Conservation (phyloP, 2,329 filamentous ascomycete genomes). For the Akanthomyces muscarius region DNA sequence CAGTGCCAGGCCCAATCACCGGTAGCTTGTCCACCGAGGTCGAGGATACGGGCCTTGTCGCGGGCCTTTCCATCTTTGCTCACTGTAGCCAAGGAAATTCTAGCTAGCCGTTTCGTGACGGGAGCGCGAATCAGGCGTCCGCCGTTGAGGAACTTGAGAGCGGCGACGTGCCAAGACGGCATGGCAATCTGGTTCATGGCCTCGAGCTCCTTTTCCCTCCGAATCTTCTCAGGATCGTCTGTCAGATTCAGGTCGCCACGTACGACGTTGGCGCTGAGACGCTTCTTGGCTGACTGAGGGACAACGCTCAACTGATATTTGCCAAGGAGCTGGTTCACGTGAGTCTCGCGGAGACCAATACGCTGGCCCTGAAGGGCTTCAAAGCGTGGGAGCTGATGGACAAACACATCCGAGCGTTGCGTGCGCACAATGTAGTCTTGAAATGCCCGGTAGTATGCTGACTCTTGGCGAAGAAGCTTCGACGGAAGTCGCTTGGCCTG, state of each 20-base stretch:
- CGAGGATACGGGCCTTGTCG: slow-evolving; percentile 67
- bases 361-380: slow-evolving; percentile 84
- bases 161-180: slow-evolving; percentile 59
- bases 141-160: slow-evolving; percentile 58
- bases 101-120: slow-evolving; percentile 57
- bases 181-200: slow-evolving; percentile 68
- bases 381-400: slow-evolving; percentile 79
- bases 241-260: slow-evolving; percentile 64
- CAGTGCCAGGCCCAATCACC: slow-evolving; percentile 97
- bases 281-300: slow-evolving; percentile 65
- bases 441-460: slow-evolving; percentile 86
- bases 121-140: slow-evolving; percentile 62
- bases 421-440: slow-evolving; percentile 66
- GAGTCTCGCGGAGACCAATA: slow-evolving; percentile 65
- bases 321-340: slow-evolving; percentile 77
- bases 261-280: slow-evolving; percentile 67
- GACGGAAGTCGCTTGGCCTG: slow-evolving; percentile 49
- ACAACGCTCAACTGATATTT: slow-evolving; percentile 75
- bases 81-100: slow-evolving; percentile 47
- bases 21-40: slow-evolving; percentile 77
- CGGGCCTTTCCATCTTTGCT: slow-evolving; percentile 41
- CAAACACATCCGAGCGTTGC: slow-evolving; percentile 69
- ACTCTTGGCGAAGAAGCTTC: slow-evolving; percentile 57
- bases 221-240: slow-evolving; percentile 60
- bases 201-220: slow-evolving; percentile 73